Conservation (phyloP, 2,329 filamentous ascomycete species). For the Aureobasidium vineae region DNA sequence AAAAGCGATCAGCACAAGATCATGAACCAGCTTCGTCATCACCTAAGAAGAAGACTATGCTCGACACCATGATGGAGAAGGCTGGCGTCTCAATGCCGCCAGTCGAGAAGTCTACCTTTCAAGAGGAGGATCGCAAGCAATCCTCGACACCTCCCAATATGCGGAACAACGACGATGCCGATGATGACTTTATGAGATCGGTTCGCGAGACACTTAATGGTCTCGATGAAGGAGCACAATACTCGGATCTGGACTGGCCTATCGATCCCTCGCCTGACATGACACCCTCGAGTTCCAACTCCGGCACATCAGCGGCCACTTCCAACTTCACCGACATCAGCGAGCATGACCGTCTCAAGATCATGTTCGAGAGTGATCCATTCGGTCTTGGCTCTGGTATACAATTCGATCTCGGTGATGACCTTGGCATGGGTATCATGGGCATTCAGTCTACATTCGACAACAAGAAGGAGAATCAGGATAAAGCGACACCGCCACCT, state of each 20-base stretch:
- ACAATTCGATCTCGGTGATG: constrained; percentile 12
- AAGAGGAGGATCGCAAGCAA: constrained; percentile 32
- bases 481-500: constrained; percentile 1
- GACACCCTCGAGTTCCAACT: constrained; percentile 30
- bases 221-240: constrained; percentile 28
- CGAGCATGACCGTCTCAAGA: constrained; percentile 44
- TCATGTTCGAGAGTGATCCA: constrained; percentile 39
- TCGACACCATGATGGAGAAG: constrained; percentile 31
- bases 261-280: constrained; percentile 35
- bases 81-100: constrained; percentile 28
- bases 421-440: constrained; percentile 20
- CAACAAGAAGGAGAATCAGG: constrained; percentile 17
- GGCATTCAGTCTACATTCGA: constrained; percentile 13
- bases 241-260: constrained; percentile 28
- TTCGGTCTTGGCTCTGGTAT: constrained; percentile 30
- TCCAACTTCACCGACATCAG: constrained; percentile 46
- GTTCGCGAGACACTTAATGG: constrained; percentile 32
- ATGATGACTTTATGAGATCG: constrained; percentile 26
- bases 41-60: constrained; percentile 34
- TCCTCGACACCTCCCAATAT: constrained; percentile 25
- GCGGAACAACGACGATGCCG: not conserved
- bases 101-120: constrained; percentile 30
- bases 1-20: constrained; percentile 30
- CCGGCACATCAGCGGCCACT: constrained; percentile 39
- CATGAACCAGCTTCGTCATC: constrained; percentile 29